A percentile compares a stretch with the other conserved stretches of the same genome.
Conservation (phyloP, 345 rosid species). For the Brassica nigra region DNA sequence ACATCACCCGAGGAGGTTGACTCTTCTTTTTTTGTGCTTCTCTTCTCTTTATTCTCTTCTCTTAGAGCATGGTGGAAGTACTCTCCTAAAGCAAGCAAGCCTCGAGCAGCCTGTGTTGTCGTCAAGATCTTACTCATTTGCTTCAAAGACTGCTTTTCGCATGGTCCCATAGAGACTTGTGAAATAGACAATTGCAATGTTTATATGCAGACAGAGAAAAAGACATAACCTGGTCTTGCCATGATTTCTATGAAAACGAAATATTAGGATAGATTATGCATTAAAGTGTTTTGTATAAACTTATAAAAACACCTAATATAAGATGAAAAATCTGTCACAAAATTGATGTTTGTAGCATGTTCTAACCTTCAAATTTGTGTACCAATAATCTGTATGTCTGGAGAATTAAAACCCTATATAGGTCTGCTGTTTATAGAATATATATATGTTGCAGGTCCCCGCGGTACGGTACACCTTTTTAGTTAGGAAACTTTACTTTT, state of each 20-base stretch:
- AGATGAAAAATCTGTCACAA: not conserved
- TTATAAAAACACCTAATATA: not conserved
- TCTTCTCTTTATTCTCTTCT: not conserved
- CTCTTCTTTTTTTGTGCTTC: not conserved
- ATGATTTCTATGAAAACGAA: too few species aligned
- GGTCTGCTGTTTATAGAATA: not conserved
- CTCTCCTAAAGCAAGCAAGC: slow-evolving; percentile 51
- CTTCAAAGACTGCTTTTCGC: slow-evolving; percentile 57
- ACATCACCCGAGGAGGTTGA: not conserved
- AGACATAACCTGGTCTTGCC: too few species aligned
- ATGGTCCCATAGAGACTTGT: slow-evolving; percentile 44
- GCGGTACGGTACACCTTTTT: too few species aligned
- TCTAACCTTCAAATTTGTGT: not conserved
- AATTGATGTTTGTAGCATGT: not conserved
- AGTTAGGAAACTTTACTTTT: too few species aligned
- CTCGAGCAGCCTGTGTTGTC: slow-evolving; percentile 68
- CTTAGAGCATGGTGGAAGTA: slow-evolving; percentile 63
- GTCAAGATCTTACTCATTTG: slow-evolving; percentile 11
- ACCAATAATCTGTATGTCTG: not conserved
- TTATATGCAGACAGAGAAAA: too few species aligned
- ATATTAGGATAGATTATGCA: not conserved
- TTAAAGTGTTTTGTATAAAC: not conserved
- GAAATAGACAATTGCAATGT: too few species aligned
- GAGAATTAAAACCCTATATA: slow-evolving; percentile 2
- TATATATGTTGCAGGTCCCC: not conserved